These are phyloP conservation scores for Santalum album DNA, from an alignment of 164 flowering plant species.

Conservation along the genomic window DNA sequence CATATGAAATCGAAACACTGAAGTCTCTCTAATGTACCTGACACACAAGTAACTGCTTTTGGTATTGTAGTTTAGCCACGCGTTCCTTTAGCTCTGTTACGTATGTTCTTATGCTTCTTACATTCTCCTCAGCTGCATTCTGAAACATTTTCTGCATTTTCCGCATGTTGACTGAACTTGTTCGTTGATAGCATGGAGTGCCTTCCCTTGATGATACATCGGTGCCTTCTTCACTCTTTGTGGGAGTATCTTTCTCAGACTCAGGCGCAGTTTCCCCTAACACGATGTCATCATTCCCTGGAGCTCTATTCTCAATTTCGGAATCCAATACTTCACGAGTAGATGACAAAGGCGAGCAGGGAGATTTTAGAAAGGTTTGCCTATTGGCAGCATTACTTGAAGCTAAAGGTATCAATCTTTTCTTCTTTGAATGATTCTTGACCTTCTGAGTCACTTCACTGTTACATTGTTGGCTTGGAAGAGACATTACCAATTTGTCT, in stretches of 20 bases:
- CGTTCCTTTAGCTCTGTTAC: slow-evolving; percentile 97
- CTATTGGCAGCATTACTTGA: slow-evolving; percentile 66
- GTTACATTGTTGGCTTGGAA: slow-evolving; percentile 43
- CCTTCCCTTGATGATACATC: slow-evolving; percentile 78
- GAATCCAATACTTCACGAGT: slow-evolving; percentile 50
- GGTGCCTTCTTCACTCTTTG: slow-evolving; percentile 65
- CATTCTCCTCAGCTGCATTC: slow-evolving; percentile 98
- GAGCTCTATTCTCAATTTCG: slow-evolving; percentile 80
- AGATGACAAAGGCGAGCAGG: slow-evolving; percentile 80
- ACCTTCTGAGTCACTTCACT: slow-evolving; percentile 48
- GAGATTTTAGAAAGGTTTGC: slow-evolving; percentile 60
- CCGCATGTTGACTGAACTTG: slow-evolving; percentile 92
- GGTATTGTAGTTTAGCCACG: slow-evolving; percentile 96
- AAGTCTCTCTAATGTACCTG: slow-evolving; percentile 75
- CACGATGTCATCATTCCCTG: slow-evolving; percentile 35
- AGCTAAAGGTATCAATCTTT: slow-evolving; percentile 70
- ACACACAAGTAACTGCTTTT: slow-evolving; percentile 94
- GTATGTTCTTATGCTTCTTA: slow-evolving; percentile 83
- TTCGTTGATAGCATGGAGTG: slow-evolving; percentile 65
- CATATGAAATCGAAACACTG: no score
- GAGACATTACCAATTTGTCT: slow-evolving; percentile 85
- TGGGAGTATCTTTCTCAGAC: slow-evolving; percentile 68
- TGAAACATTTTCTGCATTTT: slow-evolving; percentile 99
- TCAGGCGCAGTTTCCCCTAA: slow-evolving; percentile 23
- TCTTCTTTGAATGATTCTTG: slow-evolving; percentile 56